Conservation (phyloP, 108 stramenopile species). For the Cyclotella sp. region DNA sequence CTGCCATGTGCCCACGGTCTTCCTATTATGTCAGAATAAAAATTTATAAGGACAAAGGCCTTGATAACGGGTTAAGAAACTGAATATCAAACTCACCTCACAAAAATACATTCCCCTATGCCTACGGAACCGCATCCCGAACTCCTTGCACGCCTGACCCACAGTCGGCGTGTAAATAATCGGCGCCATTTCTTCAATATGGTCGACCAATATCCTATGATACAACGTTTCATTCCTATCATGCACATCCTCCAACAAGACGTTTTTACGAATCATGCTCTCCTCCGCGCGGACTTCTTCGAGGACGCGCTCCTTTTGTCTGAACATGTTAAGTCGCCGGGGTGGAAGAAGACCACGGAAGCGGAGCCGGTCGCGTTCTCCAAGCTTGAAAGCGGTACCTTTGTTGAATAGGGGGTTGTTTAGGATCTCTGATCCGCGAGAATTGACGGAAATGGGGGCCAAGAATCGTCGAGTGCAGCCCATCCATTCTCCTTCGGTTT, state of each 20-base stretch:
- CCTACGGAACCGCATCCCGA: conserved; percentile 73
- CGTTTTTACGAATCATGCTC: conserved; percentile 90
- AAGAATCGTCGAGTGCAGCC: conserved; percentile 74
- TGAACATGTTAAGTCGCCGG: conserved; percentile 64
- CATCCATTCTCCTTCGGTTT: conserved; percentile 79
- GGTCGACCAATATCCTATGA: conserved; percentile 92
- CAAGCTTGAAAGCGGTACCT: conserved; percentile 84
- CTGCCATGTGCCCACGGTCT: conserved; percentile 92
- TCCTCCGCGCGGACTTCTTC: conserved; percentile 63
- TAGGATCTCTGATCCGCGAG: conserved; percentile 59
- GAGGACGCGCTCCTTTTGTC: conserved; percentile 76
- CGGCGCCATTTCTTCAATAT: conserved; percentile 96
- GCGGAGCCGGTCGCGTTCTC: conserved; percentile 90
- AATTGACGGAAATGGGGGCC: conserved; percentile 65
- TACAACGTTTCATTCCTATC: conserved; percentile 98
- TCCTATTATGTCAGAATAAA: conserved; percentile 19
- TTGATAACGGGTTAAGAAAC: background rate
- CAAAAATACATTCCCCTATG: conserved; percentile 97
- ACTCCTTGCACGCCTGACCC: conserved; percentile 95
- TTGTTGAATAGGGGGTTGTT: conserved; percentile 87
- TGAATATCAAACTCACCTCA: conserved; percentile 21
- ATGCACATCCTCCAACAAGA: conserved; percentile 92
- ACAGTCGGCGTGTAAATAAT: conserved; percentile 99
- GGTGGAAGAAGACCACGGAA: conserved; percentile 89
- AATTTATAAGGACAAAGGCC: background rate